Evolutionary conservation across 2,329 filamentous ascomycete genomes (phyloP), one percentile per base, ranked within the genome.

Genomic region (Graphilbum fragrans): DNA sequence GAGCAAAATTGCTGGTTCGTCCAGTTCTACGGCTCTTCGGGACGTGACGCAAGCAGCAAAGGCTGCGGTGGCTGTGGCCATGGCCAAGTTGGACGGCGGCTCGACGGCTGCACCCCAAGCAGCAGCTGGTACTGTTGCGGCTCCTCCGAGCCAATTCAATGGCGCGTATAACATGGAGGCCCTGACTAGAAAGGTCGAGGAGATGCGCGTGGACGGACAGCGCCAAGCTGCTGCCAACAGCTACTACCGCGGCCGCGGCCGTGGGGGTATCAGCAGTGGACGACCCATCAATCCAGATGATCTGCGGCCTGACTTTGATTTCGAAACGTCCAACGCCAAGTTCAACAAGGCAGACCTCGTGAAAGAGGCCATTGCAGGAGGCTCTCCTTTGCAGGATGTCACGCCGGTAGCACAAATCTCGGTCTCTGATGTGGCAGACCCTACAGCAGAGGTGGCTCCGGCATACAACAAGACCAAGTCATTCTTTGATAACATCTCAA

Each of bases 401-500:
- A 62, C 68, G 31, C 59, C 69, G 2, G 57, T 62, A 14, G 60
- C 69, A 2, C 19, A 20, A 3, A 31, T 20, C 6, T 7, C 41
- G 1, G 27, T 18, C 9, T 17, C 22, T 5, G 61, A 37, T 12
- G 31, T 10, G 14, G 63, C 66, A 11, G 39, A 41, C 11, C 40
- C 25, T 18, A 37, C 43, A 2, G 45, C 49, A 20, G 22, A 42
- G 3, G 39, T 9, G 20, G 25, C 46, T 2, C 33, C 44, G 23
- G 72, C 77, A 0, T 98, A 98, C 65, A 90, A 95, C 67, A 94
- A 87, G 63, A 72, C 80, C 5, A 78, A 67, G 4, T 94, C 86
- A 2, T 98, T 98, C 70, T 98, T 98, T 56, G 92, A 98, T 63
- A 95, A 98, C 60, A 95, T 98, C 49, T 94, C 86, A 1, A 94